Evolutionary conservation across 2,329 filamentous ascomycete genomes (phyloP), one percentile per base, ranked within the genome.

Genomic region (Tolypocladium nubicola): DNA sequence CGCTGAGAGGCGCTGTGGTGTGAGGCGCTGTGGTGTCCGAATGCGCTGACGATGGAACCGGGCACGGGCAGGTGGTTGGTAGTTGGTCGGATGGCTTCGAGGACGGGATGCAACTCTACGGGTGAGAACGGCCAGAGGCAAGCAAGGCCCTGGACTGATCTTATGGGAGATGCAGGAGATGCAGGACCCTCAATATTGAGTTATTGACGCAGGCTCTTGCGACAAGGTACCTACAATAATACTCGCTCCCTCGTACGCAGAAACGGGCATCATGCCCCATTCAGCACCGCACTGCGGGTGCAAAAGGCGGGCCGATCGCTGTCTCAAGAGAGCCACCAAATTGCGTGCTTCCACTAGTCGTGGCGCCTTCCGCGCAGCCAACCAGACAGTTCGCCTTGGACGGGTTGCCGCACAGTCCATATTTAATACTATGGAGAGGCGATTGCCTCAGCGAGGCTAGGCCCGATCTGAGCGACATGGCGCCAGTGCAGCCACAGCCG

Each of bases 281-380:
- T n/a, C 16, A 30, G 45, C 9, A 19, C 14, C 7, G 16, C 26
- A 11, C 16, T 16, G 50, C 30, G 41, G 41, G 19, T 37, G 53
- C 37, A 23, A 52, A 39, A 52, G 38, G 55, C 55, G 54, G 41
- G 30, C 37, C 37, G n/a, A 33, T n/a, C 21, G 45, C 53, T 59
- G 62, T 58, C 63, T 62, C 62, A 58, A 65, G 60, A 61, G 60
- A 63, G 62, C 63, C 64, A 64, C 63, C 47, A 56, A 58, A 66
- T 66, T 62, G 63, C 64, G 64, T 66, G 64, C 64, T 66, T 56
- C 76, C 77, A 59, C 68, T 82, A 59, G 56, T 40, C 53, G 53
- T 54, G 50, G 43, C n/a, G 52, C 41, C 19, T 11, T 41, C 52
- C 30, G 41, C 26, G 26, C 47, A 50, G 47, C 47, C 47, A 50